A percentile compares a stretch with the other conserved stretches of the same genome.
phyloP scores from a whole-genome alignment of 2,329 filamentous ascomycete genomes.

The Helminthosporium solani region DNA sequence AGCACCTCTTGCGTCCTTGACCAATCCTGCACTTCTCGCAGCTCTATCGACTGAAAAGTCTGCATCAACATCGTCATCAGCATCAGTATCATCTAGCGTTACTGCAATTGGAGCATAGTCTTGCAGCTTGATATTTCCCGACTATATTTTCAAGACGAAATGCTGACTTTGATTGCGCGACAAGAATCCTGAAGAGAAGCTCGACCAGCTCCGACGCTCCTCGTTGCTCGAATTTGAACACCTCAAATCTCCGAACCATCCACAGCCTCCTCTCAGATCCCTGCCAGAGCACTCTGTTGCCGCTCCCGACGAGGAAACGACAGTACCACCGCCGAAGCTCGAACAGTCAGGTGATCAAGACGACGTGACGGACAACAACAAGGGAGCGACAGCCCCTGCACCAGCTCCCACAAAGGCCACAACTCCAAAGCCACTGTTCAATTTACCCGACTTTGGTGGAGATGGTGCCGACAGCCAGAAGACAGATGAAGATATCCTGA shows the following conservation, averaged over 20 bases:
- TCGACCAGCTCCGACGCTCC: constrained; percentile 50
- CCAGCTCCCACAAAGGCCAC: constrained; percentile 1
- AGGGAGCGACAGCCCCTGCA: constrained; percentile 4
- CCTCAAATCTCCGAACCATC: constrained; percentile 35
- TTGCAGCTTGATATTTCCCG: constrained; percentile 4
- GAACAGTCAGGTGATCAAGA: background rate
- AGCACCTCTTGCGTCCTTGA: constrained; percentile 33
- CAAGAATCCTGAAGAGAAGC: constrained; percentile 50
- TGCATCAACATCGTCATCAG: constrained; percentile 11
- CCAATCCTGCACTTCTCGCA: constrained; percentile 11
- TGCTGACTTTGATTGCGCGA: constrained; percentile 30
- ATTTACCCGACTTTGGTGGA: constrained; percentile 24
- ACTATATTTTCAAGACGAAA: constrained; percentile 11
- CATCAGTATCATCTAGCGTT: constrained; percentile 8
- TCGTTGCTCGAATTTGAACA: constrained; percentile 48
- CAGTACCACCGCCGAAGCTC: background rate
- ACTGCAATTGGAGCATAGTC: constrained; percentile 13
- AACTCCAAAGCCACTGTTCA: constrained; percentile 20
- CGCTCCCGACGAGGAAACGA: constrained; percentile 11
- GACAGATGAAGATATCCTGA: constrained; percentile 15
- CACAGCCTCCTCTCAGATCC: constrained; percentile 32
- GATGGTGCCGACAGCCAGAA: constrained; percentile 12
- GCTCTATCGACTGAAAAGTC: background rate
- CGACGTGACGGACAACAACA: background rate
- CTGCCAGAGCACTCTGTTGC: constrained; percentile 41